Conservation (phyloP, 768 basidiomycete genomes). For the Suillus lakei region DNA sequence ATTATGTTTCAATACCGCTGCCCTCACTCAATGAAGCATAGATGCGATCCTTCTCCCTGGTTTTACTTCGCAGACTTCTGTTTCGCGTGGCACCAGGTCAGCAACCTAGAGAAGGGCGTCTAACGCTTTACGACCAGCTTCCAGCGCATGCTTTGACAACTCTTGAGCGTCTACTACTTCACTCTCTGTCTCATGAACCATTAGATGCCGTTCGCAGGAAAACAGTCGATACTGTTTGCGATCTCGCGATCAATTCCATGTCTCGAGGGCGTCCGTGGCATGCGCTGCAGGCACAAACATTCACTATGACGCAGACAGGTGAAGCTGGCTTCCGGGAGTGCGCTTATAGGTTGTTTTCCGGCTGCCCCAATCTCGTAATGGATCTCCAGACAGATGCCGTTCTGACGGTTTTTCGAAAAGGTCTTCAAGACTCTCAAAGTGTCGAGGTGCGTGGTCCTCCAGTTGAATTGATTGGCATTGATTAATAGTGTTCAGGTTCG, state of each 20-base stretch:
- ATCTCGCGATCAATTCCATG: conserved; percentile 79
- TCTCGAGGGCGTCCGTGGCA: conserved; percentile 80
- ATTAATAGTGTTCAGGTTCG: conserved; percentile 55
- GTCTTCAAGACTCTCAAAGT: conserved; percentile 68
- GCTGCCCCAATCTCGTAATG: conserved; percentile 76
- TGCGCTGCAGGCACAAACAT: conserved; percentile 72
- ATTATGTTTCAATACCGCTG: background rate
- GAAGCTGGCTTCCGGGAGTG: conserved; percentile 52
- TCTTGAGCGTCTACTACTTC: conserved; percentile 74
- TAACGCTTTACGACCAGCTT: conserved; percentile 80
- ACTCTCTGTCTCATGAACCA: conserved; percentile 68
- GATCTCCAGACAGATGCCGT: conserved; percentile 77
- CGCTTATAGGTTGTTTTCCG: conserved; percentile 74
- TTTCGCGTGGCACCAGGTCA: conserved; percentile 60
- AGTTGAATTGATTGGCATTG: conserved; percentile 5
- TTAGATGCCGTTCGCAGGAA: conserved; percentile 65
- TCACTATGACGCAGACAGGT: conserved; percentile 57
- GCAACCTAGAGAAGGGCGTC: conserved; percentile 39
- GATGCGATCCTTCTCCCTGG: conserved; percentile 88
- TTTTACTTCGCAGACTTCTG: conserved; percentile 77
- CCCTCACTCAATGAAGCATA: conserved; percentile 34
- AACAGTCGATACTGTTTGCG: conserved; percentile 75
- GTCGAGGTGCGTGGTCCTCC: conserved; percentile 50
- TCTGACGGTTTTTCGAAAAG: conserved; percentile 65
- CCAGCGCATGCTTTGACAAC: conserved; percentile 66